These are phyloP conservation scores for Alternaria viburni DNA, from an alignment of 2,329 filamentous ascomycete genomes.

Conservation along the genomic window DNA sequence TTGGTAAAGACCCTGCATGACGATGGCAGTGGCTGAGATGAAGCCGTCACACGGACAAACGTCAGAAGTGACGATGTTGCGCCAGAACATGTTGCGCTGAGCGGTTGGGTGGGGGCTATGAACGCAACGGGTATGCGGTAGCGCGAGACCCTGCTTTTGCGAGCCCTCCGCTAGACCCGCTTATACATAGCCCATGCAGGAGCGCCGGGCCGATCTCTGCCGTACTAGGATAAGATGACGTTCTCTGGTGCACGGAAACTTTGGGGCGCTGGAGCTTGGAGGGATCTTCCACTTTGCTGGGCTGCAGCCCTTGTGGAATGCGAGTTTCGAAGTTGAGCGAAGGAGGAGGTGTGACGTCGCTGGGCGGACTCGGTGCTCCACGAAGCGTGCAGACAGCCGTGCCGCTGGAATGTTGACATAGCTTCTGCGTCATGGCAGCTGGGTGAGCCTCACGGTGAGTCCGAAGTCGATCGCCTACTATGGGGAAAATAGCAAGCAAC, in stretches of 20 bases:
- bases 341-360: constrained; percentile 7
- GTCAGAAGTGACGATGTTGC: constrained; percentile 30
- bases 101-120: constrained; percentile 13
- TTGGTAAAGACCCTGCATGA: constrained; percentile 3
- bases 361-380: background rate
- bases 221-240: constrained; percentile 22
- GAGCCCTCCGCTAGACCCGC: constrained; percentile 5
- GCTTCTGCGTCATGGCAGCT: constrained; percentile 1
- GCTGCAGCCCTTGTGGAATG: constrained; percentile 8
- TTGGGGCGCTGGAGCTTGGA: constrained; percentile 6
- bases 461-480: background rate
- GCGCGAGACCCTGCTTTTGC: constrained; percentile 22
- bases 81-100: constrained; percentile 12
- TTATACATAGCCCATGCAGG: constrained; percentile 4
- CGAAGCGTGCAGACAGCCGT: background rate
- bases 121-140: constrained; percentile 20
- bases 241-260: constrained; percentile 14
- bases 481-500: background rate
- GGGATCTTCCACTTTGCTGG: constrained; percentile 20
- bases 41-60: constrained; percentile 12
- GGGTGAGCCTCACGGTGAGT: background rate
- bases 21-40: constrained; percentile 18
- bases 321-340: constrained; percentile 3
- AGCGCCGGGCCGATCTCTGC: constrained; percentile 11
- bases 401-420: background rate